Base-by-base conservation (phyloP, 345 rosid genomes). In the Murraya koenigii region DNA sequence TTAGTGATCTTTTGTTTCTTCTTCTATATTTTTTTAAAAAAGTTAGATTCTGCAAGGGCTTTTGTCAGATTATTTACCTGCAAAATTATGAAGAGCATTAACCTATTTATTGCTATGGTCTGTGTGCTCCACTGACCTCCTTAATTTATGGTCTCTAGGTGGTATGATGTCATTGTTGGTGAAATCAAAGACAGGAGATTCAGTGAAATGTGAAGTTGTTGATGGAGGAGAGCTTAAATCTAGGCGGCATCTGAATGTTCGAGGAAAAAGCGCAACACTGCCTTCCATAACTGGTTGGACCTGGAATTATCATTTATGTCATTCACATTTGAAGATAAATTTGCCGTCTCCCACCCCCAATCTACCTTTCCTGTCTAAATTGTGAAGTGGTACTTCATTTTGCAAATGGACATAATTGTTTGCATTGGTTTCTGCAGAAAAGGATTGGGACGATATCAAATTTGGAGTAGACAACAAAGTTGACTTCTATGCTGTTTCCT, bases 171-270 rank as follows among this genome's bases (percentile, higher is more conserved):
- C 99, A 7, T 84, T 96, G 25, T 19, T 61, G 84, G 99, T 96
- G 83, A 94, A 87, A 87, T 94, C 95, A 47, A 96, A 92, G 90
- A 96, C 98, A 7, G 92, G 91, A 82, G 98, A 96, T 86, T 94
- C 95, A 5, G 99, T 96, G 74, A 89, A 84, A 82, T 94, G 98
- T 87, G 97, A 90, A 84, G 99, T 92, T 79, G 85, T 96, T 80
- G 98, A 96, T 88, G 98, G 99, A 81, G 98, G 98, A 83, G 99
- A 94, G 88, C 95, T 96, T 33, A 96, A 94, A 90, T 96, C 99
- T 68, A 90, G 99, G 86, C 86, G 99, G 72, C 99, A 96, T 80
- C 74, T 96, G 82, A 96, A 96, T 82, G 99, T 96, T 81, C 89
- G 99, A 76, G 99, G 99, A 56, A 96, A 96, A 75, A 94, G 99